Percentiles rank a stretch among this genome's conserved stretches.
phyloP scores from a whole-genome alignment of 805 yeast genomes.

The Spathaspora girioi region DNA sequence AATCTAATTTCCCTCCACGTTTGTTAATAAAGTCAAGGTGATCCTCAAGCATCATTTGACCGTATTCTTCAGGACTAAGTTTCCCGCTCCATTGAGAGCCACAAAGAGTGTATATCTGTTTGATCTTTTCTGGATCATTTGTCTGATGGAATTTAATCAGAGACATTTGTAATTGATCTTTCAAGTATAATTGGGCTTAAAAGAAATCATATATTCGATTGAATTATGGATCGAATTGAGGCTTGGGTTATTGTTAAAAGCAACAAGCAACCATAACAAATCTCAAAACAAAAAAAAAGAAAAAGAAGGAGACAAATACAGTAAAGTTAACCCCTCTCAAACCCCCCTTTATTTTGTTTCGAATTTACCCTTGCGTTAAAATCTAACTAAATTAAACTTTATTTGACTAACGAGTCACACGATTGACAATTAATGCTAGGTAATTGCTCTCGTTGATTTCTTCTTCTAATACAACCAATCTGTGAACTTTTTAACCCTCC shows the following conservation, averaged over 20 bases:
- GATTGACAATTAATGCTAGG: no score
- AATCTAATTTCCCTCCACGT: constrained; percentile 17
- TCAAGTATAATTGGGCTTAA: neutral
- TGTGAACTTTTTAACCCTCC: no score
- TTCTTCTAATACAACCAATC: no score
- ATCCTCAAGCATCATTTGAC: constrained; percentile 12
- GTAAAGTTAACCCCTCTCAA: neutral
- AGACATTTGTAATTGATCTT: neutral
- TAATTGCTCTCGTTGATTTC: no score
- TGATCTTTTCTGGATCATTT: constrained; percentile 19
- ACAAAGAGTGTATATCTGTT: constrained; percentile 16
- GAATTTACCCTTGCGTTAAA: no score
- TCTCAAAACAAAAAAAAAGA: no score
- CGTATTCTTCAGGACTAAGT: constrained; percentile 18
- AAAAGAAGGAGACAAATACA: no score
- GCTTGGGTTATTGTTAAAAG: neutral
- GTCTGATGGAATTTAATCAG: constrained; percentile 9
- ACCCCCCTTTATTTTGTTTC: neutral
- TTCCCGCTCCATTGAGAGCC: constrained; percentile 23
- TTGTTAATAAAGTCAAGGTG: constrained; percentile 1
- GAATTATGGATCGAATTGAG: neutral
- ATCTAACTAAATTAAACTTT: no score
- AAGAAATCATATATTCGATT: no score
- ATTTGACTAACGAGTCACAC: no score
- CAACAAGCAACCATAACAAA: neutral